Percentiles rank a stretch among this genome's conserved stretches.
Conservation (phyloP, 2,329 filamentous ascomycete species). For the Orbilia javanica region DNA sequence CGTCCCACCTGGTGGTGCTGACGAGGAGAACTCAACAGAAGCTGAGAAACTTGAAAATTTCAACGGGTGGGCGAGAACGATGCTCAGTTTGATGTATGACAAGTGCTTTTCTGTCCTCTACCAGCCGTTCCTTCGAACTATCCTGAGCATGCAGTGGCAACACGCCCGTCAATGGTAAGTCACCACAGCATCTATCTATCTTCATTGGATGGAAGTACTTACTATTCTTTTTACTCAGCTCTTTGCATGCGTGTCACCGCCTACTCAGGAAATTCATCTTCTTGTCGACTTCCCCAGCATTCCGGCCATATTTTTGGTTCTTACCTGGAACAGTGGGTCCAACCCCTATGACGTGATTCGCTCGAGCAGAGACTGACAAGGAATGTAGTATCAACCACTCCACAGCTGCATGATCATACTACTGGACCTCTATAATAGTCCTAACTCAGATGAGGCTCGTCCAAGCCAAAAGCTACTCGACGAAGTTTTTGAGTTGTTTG, state of each 20-base stretch:
- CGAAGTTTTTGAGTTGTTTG: constrained; percentile 61
- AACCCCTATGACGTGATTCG: not conserved
- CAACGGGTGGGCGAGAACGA: constrained; percentile 62
- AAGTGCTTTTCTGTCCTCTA: constrained; percentile 61
- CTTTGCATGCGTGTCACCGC: constrained; percentile 60
- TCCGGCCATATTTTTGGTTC: constrained; percentile 62
- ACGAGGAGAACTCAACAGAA: constrained; percentile 49
- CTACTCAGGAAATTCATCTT: constrained; percentile 61
- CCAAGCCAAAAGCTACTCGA: constrained; percentile 60
- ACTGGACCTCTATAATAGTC: constrained; percentile 60
- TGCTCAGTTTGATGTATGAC: constrained; percentile 62
- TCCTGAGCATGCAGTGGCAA: constrained; percentile 61
- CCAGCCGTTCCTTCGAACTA: constrained; percentile 61
- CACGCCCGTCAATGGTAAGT: constrained; percentile 61
- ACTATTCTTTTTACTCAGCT: constrained; percentile 45
- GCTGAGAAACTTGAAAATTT: constrained; percentile 60
- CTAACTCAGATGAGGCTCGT: constrained; percentile 57
- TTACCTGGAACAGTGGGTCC: constrained; percentile 60
- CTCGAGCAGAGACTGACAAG: constrained; percentile 9
- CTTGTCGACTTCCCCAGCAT: constrained; percentile 60
- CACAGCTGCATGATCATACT: constrained; percentile 62
- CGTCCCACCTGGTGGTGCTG: constrained; percentile 53
- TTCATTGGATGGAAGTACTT: not conserved
- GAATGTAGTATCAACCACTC: constrained; percentile 60
- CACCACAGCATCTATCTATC: not conserved